Percentiles rank a stretch among this genome's conserved stretches.
phyloP scores from a whole-genome alignment of 2,329 filamentous ascomycete species.

The Trematosphaeria pertusa region DNA sequence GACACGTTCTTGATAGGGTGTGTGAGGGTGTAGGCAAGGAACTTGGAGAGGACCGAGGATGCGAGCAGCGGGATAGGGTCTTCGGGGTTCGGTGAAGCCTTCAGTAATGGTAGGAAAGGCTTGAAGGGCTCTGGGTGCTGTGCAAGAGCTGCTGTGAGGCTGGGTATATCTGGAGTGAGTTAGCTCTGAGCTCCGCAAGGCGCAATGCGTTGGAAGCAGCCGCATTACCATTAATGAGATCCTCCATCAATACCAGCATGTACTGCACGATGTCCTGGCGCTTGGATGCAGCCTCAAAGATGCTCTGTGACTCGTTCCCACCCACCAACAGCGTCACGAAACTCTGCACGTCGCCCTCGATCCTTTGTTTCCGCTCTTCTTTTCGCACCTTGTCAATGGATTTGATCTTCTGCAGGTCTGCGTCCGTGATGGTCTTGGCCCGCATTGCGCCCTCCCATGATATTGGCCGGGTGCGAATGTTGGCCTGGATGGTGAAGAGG shows the following conservation, averaged over 20 bases:
- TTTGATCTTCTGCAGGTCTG: conserved; percentile 93
- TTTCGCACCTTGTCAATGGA: conserved; percentile 95
- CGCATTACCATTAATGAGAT: conserved; percentile 90
- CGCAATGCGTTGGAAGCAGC: too few relatives aligned
- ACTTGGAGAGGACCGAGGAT: conserved; percentile 81
- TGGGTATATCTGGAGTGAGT: conserved; percentile 71
- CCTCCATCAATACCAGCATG: conserved; percentile 85
- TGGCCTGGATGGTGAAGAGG: conserved; percentile 87
- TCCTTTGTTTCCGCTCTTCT: conserved; percentile 82
- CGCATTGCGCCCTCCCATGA: conserved; percentile 97
- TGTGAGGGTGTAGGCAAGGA: conserved; percentile 71
- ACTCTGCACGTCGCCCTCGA: conserved; percentile 79
- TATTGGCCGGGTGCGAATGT: conserved; percentile 94
- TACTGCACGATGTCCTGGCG: conserved; percentile 93
- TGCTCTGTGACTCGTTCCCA: conserved; percentile 68
- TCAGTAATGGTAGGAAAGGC: conserved; percentile 84
- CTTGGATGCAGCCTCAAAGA: conserved; percentile 81
- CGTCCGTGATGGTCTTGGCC: conserved; percentile 90
- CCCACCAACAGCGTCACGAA: conserved; percentile 85
- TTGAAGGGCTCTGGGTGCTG: conserved; percentile 73
- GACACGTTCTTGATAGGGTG: conserved; percentile 65
- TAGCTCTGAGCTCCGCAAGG: too few relatives aligned
- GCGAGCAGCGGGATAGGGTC: conserved; percentile 90
- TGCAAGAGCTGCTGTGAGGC: conserved; percentile 77
- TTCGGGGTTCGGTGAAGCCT: conserved; percentile 81